A percentile compares a stretch with the other conserved stretches of the same genome.
Conservation (phyloP, 176 grass and related monocot genomes). For the Puccinellia tenuiflora region DNA sequence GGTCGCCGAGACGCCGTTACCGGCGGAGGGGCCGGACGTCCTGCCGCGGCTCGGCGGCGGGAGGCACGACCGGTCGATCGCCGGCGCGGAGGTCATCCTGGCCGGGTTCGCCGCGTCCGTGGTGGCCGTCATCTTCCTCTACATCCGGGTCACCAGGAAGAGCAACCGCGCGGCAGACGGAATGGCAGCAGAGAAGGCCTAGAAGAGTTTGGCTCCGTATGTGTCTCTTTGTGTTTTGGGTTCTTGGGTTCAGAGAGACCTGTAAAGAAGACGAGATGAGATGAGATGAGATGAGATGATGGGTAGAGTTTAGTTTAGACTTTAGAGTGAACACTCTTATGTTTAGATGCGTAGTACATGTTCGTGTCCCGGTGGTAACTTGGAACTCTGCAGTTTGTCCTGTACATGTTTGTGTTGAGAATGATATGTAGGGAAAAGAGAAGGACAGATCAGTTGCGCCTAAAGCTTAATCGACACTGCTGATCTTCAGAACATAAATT, state of each 20-base stretch:
- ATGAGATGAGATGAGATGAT: not conserved
- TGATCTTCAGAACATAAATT: not conserved
- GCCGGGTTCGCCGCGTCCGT: slow-evolving; percentile 62
- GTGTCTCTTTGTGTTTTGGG: not conserved
- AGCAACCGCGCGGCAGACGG: not conserved
- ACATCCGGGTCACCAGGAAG: slow-evolving; percentile 73
- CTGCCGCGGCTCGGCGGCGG: not conserved
- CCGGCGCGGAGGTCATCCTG: slow-evolving; percentile 73
- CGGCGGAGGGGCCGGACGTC: slow-evolving; percentile 5
- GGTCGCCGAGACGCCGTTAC: slow-evolving; percentile 29
- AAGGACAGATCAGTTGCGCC: not conserved
- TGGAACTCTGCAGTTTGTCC: not conserved
- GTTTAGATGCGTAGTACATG: not conserved
- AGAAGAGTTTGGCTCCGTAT: not conserved
- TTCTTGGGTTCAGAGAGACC: slow-evolving; percentile 6
- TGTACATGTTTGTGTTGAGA: not conserved
- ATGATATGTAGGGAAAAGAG: not conserved
- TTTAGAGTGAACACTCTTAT: not conserved
- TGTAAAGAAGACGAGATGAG: not conserved
- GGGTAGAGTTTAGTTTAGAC: not conserved
- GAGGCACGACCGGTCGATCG: slow-evolving; percentile 49
- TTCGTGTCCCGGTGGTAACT: not conserved
- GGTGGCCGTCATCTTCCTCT: slow-evolving; percentile 58
- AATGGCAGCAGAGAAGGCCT: not conserved
- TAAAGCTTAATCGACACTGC: not conserved